A percentile compares a stretch with the other conserved stretches of the same genome.
Evolutionary conservation across 139 green algal species (phyloP).

Genomic region (Picochlorum sp.): DNA sequence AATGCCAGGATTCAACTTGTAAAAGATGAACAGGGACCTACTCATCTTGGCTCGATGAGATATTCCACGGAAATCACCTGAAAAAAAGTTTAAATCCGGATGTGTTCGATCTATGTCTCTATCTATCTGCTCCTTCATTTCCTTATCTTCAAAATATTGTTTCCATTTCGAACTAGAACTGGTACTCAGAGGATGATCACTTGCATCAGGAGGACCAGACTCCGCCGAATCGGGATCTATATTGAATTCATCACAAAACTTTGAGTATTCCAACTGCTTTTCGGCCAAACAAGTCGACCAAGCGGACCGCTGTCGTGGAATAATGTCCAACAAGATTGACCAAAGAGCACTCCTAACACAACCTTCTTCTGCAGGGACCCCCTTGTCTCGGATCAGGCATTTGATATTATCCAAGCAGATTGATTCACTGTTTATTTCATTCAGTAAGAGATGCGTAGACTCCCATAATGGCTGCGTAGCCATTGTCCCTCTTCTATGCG

Average conservation of each 20-base stretch:
- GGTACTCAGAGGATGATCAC: conserved; percentile 77
- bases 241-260: conserved; percentile 83
- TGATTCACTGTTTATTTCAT: neutral
- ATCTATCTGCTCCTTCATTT: conserved; percentile 77
- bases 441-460: neutral
- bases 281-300: conserved; percentile 51
- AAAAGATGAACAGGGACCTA: conserved; percentile 88
- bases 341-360: conserved; percentile 58
- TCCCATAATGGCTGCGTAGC: neutral
- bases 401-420: conserved; percentile 52
- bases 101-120: conserved; percentile 91
- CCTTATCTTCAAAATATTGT: conserved; percentile 54
- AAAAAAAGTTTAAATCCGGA: conserved; percentile 95
- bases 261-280: conserved; percentile 66
- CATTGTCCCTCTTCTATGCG: neutral
- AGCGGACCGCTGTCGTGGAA: conserved; percentile 52
- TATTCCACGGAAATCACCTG: conserved; percentile 29
- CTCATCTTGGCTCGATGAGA: conserved; percentile 44
- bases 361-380: conserved; percentile 57
- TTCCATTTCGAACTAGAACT: conserved; percentile 55
- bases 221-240: conserved; percentile 56
- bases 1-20: conserved; percentile 95
- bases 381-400: conserved; percentile 43
- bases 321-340: conserved; percentile 78
- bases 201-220: conserved; percentile 14